Base-by-base conservation (phyloP, 2,329 filamentous ascomycete species). In the Cadophora sp. region DNA sequence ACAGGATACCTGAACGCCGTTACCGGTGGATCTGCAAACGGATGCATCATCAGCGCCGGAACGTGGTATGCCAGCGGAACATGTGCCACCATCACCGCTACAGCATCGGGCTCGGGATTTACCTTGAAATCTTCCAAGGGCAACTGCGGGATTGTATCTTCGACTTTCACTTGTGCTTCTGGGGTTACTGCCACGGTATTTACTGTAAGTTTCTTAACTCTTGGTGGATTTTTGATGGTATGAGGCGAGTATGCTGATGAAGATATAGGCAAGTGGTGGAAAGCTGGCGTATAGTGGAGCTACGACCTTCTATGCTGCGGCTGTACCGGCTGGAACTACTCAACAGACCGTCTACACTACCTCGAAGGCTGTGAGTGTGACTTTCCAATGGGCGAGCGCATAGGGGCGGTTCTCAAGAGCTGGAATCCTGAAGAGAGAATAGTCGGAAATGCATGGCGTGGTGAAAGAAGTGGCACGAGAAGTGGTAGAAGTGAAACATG, bases 61-160 rank as follows among this genome's bases (percentile, higher is more conserved):
- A 86, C 84, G 0, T 93, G 90, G 90, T 92, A 90, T 74, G 83
- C 83, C 0, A 83, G 82, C 1, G 89, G 89, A 1, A 90, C 89
- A 0, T 92, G 89, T 74, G 90, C 90, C 0, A 90, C 85, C 0
- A 90, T 87, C 76, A 87, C 83, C 0, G 87, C 87, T 4, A 78
- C 83, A 4, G 67, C 81, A 55, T 83, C 78, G 79, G 73, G 71
- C 1, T 70, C 67, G 43, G 72, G 74, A 1, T 75, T 78, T 61
- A 88, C 85, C 0, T 77, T 90, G 14, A 81, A 78, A 58, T 86
- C 85, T 14, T 85, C 83, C 56, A 89, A 88, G 74, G 87, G 87
- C 7, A 78, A 76, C 16, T 92, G 89, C 71, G 84, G 83, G 0
- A 81, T 91, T 55, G 79, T 83, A 4, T 77, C 80, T 3, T 83